Conservation (phyloP, 306 rosid species). For the Astragalus glycyphyllos region DNA sequence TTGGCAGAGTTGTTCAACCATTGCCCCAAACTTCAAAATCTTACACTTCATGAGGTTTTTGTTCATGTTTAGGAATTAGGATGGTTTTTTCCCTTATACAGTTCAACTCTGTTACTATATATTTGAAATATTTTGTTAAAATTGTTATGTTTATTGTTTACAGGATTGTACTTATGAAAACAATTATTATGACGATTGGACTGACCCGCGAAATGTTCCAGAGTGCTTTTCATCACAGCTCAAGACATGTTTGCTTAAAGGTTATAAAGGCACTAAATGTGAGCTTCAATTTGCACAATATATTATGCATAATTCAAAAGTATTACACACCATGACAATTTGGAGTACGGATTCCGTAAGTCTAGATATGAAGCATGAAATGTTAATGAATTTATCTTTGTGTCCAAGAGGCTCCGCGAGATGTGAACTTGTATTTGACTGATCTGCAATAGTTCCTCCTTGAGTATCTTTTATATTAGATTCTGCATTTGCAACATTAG, state of each 20-base stretch:
- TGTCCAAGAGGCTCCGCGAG: neutral
- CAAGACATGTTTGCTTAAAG: neutral
- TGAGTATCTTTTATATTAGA: neutral
- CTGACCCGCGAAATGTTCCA: neutral
- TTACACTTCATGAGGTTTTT: neutral
- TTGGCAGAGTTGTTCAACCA: neutral
- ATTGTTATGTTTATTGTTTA: too few relatives aligned
- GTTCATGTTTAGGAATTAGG: neutral
- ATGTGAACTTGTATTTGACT: neutral
- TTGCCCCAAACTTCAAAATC: constrained; percentile 15
- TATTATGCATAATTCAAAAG: neutral
- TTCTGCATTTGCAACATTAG: neutral
- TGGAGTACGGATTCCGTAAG: neutral
- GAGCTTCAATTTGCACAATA: constrained; percentile 8
- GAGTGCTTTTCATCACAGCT: neutral
- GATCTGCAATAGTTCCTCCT: neutral
- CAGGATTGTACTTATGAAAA: neutral
- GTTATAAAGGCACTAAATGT: neutral
- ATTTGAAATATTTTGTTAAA: neutral
- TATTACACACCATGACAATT: neutral
- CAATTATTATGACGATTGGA: neutral
- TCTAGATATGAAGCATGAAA: neutral
- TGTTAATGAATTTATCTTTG: neutral
- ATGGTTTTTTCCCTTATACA: neutral
- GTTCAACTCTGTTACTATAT: neutral